A percentile compares a stretch with the other conserved stretches of the same genome.
phyloP scores from a whole-genome alignment of 768 basidiomycete genomes.

The Cystoderma amianthinum region DNA sequence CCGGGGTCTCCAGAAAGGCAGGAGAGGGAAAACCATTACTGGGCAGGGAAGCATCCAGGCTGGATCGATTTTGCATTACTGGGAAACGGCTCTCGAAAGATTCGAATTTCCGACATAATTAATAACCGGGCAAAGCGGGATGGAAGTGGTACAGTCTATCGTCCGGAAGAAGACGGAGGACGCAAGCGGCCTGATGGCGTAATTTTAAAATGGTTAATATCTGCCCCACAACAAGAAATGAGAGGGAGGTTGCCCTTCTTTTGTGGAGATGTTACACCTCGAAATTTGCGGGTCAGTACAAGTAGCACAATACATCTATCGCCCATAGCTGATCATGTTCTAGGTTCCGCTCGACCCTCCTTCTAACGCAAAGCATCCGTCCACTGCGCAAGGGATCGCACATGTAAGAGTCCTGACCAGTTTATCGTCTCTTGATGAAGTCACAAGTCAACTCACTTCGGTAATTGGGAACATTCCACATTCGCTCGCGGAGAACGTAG shows the following conservation, averaged over 20 bases:
- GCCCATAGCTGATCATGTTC: not conserved
- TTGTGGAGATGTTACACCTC: constrained; percentile 66
- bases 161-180: constrained; percentile 42
- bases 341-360: constrained; percentile 46
- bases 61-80: constrained; percentile 68
- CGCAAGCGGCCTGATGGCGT: constrained; percentile 49
- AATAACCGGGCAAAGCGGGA: constrained; percentile 41
- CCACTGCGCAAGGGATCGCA: constrained; percentile 40
- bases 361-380: constrained; percentile 43
- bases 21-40: constrained; percentile 38
- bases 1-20: constrained; percentile 35
- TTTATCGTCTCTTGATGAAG: constrained; percentile 15
- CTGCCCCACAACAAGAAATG: constrained; percentile 19
- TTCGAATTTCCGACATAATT: constrained; percentile 42
- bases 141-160: constrained; percentile 33
- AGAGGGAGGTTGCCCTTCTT: constrained; percentile 54
- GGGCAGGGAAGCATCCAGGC: constrained; percentile 48
- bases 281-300: constrained; percentile 44
- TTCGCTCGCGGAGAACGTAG: constrained; percentile 12
- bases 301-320: not conserved
- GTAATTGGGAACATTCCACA: constrained; percentile 38
- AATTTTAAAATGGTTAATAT: constrained; percentile 53
- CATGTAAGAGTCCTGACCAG: constrained; percentile 37
- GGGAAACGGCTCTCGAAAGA: constrained; percentile 34
- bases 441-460: constrained; percentile 34